Evolutionary conservation across 257 asterid species (phyloP).

Genomic region (Gentiana straminea): DNA sequence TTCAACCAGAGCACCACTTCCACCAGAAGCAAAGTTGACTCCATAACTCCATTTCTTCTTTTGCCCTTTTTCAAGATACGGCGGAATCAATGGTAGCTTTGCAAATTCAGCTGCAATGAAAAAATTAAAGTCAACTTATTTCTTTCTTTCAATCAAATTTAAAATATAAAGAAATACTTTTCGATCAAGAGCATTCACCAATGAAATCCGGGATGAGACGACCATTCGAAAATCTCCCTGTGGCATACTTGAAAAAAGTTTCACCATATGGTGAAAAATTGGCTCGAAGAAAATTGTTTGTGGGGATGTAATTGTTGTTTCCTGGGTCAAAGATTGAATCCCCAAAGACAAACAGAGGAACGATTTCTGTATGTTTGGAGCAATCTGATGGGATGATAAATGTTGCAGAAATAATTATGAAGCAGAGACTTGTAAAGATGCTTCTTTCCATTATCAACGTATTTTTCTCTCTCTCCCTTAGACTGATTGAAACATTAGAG

Average conservation of each 20-base stretch:
- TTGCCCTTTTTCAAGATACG: constrained; percentile 19
- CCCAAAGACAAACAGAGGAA: constrained; percentile 43
- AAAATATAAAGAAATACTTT: too few species aligned
- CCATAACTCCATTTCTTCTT: constrained; percentile 26
- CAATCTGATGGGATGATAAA: background rate
- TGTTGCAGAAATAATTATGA: background rate
- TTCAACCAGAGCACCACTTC: constrained; percentile 48
- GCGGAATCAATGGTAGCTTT: constrained; percentile 33
- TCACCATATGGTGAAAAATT: constrained; percentile 55
- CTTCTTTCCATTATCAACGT: too few species aligned
- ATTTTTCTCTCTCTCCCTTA: too few species aligned
- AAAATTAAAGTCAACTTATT: background rate
- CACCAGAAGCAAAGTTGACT: constrained; percentile 60
- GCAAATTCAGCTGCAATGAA: constrained; percentile 42
- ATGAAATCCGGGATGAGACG: constrained; percentile 53
- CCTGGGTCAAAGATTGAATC: constrained; percentile 61
- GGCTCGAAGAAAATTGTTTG: constrained; percentile 45
- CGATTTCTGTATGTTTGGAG: background rate
- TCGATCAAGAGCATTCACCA: constrained; percentile 14
- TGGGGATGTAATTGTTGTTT: constrained; percentile 62
- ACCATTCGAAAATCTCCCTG: constrained; percentile 73
- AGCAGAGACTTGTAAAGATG: background rate
- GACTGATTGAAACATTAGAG: too few species aligned
- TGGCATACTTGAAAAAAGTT: constrained; percentile 37
- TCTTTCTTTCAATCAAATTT: too few species aligned